These are phyloP conservation scores for Debaryomyces prosopidis DNA, from an alignment of 805 yeast species.

Conservation along the genomic window DNA sequence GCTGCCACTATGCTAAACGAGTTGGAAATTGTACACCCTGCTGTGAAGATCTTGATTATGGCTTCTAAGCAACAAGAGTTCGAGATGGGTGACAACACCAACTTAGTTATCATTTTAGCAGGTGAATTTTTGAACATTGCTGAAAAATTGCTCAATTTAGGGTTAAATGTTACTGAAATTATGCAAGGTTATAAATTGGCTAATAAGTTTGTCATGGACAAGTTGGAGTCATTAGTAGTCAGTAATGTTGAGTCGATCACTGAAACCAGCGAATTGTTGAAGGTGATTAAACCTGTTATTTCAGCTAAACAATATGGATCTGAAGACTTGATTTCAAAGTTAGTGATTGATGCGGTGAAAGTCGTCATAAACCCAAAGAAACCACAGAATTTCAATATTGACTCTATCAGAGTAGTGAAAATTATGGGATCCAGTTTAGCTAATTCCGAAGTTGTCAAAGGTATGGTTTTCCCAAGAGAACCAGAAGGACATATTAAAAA, in stretches of 20 bases:
- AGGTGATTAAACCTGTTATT: constrained; percentile 82
- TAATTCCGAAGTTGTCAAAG: constrained; percentile 80
- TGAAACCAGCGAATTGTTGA: constrained; percentile 56
- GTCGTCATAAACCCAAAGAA: constrained; percentile 68
- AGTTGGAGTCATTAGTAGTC: constrained; percentile 64
- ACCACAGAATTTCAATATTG: constrained; percentile 78
- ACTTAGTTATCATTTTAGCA: constrained; percentile 86
- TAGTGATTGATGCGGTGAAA: constrained; percentile 84
- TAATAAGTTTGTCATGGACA: constrained; percentile 67
- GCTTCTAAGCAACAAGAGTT: constrained; percentile 95
- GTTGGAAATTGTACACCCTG: constrained; percentile 94
- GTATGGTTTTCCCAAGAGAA: constrained; percentile 97
- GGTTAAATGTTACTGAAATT: constrained; percentile 89
- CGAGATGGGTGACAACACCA: constrained; percentile 97
- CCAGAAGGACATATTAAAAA: constrained; percentile 91
- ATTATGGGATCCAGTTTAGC: constrained; percentile 87
- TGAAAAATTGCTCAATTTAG: constrained; percentile 79
- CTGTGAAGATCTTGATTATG: constrained; percentile 93
- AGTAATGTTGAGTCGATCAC: constrained; percentile 60
- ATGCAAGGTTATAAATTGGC: constrained; percentile 92
- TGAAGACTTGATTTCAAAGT: constrained; percentile 72
- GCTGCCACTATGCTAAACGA: constrained; percentile 98
- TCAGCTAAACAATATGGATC: constrained; percentile 92
- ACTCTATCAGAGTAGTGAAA: constrained; percentile 91
- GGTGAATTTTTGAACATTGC: constrained; percentile 89